Evolutionary conservation across 805 yeast genomes (phyloP).

Genomic region (Schizosaccharomyces cryophilus): DNA sequence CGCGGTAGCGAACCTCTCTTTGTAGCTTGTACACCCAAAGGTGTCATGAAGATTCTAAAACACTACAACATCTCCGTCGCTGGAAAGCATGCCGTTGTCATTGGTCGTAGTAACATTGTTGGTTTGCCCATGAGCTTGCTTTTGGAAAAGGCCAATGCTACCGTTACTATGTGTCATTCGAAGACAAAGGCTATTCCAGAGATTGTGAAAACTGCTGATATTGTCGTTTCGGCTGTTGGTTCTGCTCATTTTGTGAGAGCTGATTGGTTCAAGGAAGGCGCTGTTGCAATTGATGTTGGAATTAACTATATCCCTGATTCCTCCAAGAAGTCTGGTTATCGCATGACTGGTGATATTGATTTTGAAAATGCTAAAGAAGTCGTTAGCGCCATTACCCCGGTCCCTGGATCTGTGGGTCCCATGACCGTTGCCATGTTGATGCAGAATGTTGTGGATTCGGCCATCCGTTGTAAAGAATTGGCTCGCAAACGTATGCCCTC

Average conservation of each 20-base stretch:
- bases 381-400: conserved; percentile 69
- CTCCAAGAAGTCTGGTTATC: conserved; percentile 48
- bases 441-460: conserved; percentile 59
- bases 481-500: conserved; percentile 24
- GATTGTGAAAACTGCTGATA: conserved; percentile 46
- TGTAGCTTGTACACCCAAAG: conserved; percentile 89
- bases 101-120: conserved; percentile 89
- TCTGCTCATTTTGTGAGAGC: conserved; percentile 62
- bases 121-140: conserved; percentile 81
- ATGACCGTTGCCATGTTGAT: conserved; percentile 96
- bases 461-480: conserved; percentile 27
- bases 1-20: conserved; percentile 63
- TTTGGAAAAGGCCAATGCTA: conserved; percentile 49
- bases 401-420: conserved; percentile 98
- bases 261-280: conserved; percentile 66
- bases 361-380: conserved; percentile 36
- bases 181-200: conserved; percentile 36
- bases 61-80: conserved; percentile 37
- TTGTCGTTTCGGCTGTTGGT: conserved; percentile 82
- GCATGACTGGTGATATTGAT: conserved; percentile 89
- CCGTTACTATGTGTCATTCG: conserved; percentile 74
- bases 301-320: conserved; percentile 68
- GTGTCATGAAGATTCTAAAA: conserved; percentile 58
- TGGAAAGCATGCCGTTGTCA: conserved; percentile 74
- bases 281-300: conserved; percentile 82